These are phyloP conservation scores for Vicia villosa DNA, from an alignment of 306 rosid species.

Conservation along the genomic window DNA sequence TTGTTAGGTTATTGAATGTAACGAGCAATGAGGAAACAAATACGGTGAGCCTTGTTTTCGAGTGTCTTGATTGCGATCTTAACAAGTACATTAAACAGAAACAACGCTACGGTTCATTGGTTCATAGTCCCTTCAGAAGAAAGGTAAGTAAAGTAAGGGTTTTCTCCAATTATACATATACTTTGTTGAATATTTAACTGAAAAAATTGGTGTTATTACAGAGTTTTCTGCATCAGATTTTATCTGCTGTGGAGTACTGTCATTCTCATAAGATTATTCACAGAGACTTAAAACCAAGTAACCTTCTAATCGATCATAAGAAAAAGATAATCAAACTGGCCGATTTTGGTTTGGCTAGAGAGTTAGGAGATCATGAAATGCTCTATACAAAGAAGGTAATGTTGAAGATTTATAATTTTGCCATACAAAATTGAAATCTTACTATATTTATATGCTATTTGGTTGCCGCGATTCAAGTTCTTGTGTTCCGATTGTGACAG, in stretches of 20 bases:
- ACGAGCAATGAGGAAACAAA: fast-evolving
- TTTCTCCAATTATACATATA: not conserved
- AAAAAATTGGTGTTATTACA: not conserved
- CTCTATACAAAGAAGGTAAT: not conserved
- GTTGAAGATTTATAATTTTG: not conserved
- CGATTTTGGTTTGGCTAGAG: constrained; percentile 26
- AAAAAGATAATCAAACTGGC: constrained; percentile 20
- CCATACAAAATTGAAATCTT: too few species aligned
- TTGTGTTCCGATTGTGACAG: constrained; percentile 14
- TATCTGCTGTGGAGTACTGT: constrained; percentile 23
- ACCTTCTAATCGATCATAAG: constrained; percentile 15
- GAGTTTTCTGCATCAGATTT: constrained; percentile 29
- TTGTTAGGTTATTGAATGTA: constrained; percentile 16
- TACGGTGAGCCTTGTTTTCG: constrained; percentile 10
- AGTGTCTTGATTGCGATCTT: constrained; percentile 26
- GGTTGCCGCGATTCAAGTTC: not conserved
- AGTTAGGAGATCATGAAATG: not conserved
- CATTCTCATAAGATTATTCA: constrained; percentile 28
- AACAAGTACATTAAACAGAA: not conserved
- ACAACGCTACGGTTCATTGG: not conserved
- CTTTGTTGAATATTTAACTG: not conserved
- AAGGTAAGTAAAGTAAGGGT: not conserved
- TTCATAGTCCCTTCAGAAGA: not conserved
- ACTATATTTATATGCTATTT: too few species aligned
- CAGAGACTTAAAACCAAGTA: constrained; percentile 32